Evolutionary conservation across 2,329 filamentous ascomycete genomes (phyloP), one percentile per base, ranked within the genome.

Genomic region (Cryphonectria naterciae): DNA sequence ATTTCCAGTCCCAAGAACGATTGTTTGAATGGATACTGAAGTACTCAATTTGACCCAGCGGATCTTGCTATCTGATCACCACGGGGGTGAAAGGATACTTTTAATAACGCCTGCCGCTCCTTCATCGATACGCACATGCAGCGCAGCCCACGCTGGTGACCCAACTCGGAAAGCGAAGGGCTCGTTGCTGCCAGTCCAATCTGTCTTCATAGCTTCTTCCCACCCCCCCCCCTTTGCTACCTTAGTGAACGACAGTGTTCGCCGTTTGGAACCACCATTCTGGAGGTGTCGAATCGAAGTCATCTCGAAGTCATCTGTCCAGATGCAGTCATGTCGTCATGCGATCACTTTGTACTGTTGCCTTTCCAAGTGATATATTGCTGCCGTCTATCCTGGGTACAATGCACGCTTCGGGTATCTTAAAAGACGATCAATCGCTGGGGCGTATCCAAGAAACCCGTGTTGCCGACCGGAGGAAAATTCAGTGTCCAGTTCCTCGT

Each of bases 381-480:
- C 35, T 66, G 67, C 67, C 39, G 62, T 71, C 66, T 71, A 68
- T 65, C 65, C 54, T 65, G 60, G 54, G 60, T 62, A 58, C 60
- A 65, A 71, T 58, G 69, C 66, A 35, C 61, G 67, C n/a, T 71
- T 41, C 61, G 69, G 69, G 69, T 71, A 71, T 71, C 69, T 54
- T 49, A n/a, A 68, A 54, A 65, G 37, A 49, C 39, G 64, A 68
- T 52, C 37, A 68, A 35, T 41, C 41, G 35, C 41, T 46, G 25
- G 32, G 41, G n/a, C 35, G 49, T 49, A 41, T 60, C 35, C 22
- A 39, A 32, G 43, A 65, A 25, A n/a, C 49, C n/a, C 46, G 46
- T 49, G 25, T 17, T 65, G 66, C 61, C 39, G 46, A 46, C 60
- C 65, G 22, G 15, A 46, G 25, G 43, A 22, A 25, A 67, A 28